Percentiles rank a stretch among this genome's conserved stretches.
phyloP scores from a whole-genome alignment of 2,329 filamentous ascomycete genomes.

The Fusarium nanum region DNA sequence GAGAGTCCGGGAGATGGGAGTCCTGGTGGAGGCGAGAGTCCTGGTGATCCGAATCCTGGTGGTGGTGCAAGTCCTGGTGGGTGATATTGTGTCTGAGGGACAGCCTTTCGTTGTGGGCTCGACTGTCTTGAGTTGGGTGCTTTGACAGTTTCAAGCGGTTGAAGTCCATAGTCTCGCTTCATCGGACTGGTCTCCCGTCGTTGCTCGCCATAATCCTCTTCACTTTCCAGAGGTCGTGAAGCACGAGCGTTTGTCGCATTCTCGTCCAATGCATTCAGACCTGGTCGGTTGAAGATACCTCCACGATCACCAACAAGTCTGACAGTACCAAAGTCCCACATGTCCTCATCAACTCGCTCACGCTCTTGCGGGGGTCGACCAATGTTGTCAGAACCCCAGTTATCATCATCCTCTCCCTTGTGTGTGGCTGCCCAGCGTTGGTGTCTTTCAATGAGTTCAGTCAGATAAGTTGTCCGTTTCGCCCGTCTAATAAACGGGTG shows the following conservation, averaged over 20 bases:
- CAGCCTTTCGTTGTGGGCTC: conserved; percentile 70
- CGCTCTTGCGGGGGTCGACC: conserved; percentile 66
- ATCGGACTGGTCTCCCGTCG: conserved; percentile 63
- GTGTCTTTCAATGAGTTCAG: conserved; percentile 92
- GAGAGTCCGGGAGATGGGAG: not conserved
- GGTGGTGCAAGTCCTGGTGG: conserved; percentile 5
- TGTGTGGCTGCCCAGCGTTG: conserved; percentile 87
- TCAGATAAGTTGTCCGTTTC: conserved; percentile 96
- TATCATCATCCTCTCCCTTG: conserved; percentile 76
- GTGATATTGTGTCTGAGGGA: conserved; percentile 48
- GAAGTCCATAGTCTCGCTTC: conserved; percentile 61
- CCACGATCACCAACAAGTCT: conserved; percentile 78
- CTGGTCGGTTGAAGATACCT: conserved; percentile 65
- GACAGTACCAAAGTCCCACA: conserved; percentile 99
- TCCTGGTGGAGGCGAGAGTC: not conserved
- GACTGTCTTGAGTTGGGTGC: conserved; percentile 64
- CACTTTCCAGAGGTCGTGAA: conserved; percentile 61
- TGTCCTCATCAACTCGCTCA: conserved; percentile 76
- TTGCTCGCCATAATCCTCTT: conserved; percentile 64
- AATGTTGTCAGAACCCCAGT: conserved; percentile 64
- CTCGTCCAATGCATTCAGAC: conserved; percentile 79
- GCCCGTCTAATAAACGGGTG: conserved; percentile 91
- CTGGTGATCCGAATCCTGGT: not conserved
- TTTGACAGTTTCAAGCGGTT: conserved; percentile 68
- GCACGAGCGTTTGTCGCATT: conserved; percentile 81